These are phyloP conservation scores for Escallonia rubra DNA, from an alignment of 129 eudicot species.

Conservation along the genomic window DNA sequence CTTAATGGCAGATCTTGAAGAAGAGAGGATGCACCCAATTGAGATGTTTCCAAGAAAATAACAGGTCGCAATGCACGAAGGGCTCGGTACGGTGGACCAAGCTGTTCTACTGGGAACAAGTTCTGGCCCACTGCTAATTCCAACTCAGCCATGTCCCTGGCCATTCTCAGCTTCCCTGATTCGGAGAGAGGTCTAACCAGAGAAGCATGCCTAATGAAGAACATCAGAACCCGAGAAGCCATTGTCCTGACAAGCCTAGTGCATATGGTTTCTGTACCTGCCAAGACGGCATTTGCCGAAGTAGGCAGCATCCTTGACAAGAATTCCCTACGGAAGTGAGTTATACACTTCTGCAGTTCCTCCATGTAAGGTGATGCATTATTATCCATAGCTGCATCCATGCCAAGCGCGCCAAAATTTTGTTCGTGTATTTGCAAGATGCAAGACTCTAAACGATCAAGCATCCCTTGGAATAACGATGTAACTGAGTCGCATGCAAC, in stretches of 20 bases:
- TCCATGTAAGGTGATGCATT: slow-evolving; percentile 94
- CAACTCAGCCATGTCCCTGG: slow-evolving; percentile 92
- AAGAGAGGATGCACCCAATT: slow-evolving; percentile 65
- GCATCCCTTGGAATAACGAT: slow-evolving; percentile 83
- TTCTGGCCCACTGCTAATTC: slow-evolving; percentile 90
- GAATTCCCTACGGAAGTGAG: slow-evolving; percentile 71
- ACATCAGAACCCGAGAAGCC: slow-evolving; percentile 85
- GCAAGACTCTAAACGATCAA: slow-evolving; percentile 80
- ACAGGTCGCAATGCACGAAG: slow-evolving; percentile 89
- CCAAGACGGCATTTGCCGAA: slow-evolving; percentile 38
- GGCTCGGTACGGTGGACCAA: slow-evolving; percentile 93
- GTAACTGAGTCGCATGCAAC: slow-evolving; percentile 87
- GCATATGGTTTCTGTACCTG: slow-evolving; percentile 66
- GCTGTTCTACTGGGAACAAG: slow-evolving; percentile 87
- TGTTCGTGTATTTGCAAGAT: slow-evolving; percentile 83
- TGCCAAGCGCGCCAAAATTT: slow-evolving; percentile 50
- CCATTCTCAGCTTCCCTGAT: slow-evolving; percentile 91
- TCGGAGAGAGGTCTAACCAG: slow-evolving; percentile 86
- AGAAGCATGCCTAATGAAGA: slow-evolving; percentile 80
- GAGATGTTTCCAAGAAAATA: slow-evolving; percentile 78
- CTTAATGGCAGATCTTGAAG: slow-evolving; percentile 80
- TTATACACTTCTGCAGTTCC: slow-evolving; percentile 68
- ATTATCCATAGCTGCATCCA: slow-evolving; percentile 80
- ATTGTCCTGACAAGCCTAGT: slow-evolving; percentile 71
- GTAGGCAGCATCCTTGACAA: slow-evolving; percentile 70